phyloP scores from a whole-genome alignment of 371 early-diverging fungal genomes.

The Catenaria anguillulae region DNA sequence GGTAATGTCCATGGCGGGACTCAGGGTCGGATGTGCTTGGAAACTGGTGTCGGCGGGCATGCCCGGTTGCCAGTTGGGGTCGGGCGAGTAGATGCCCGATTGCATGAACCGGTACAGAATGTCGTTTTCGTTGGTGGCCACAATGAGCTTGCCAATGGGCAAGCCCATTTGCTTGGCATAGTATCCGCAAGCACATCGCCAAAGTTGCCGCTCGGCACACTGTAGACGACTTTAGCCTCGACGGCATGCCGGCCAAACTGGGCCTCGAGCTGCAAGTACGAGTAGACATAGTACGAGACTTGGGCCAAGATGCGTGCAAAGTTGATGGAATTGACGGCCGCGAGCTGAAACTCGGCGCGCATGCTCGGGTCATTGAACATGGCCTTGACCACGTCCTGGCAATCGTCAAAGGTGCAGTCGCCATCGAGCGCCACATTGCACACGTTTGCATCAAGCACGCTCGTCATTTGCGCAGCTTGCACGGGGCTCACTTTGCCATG shows the following conservation, averaged over 20 bases:
- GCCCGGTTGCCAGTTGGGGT: conserved; percentile 14
- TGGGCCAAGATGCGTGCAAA: conserved; percentile 95
- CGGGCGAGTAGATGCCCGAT: conserved; percentile 53
- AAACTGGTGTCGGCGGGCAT: conserved; percentile 44
- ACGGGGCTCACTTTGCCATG: conserved; percentile 76
- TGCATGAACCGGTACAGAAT: conserved; percentile 87
- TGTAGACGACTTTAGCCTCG: conserved; percentile 47
- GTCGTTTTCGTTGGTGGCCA: conserved; percentile 92
- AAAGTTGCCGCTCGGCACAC: conserved; percentile 97
- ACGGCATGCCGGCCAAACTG: conserved; percentile 13
- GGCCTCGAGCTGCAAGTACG: conserved; percentile 47
- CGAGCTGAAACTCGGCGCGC: conserved; percentile 57
- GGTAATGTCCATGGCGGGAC: conserved; percentile 96
- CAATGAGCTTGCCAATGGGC: conserved; percentile 59
- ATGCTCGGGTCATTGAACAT: conserved; percentile 69
- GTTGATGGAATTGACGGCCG: conserved; percentile 97
- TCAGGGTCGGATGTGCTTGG: conserved; percentile 59
- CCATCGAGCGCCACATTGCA: conserved; percentile 70
- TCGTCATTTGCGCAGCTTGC: conserved; percentile 96
- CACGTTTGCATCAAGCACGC: conserved; percentile 80
- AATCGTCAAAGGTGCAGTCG: conserved; percentile 95
- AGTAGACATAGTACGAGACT: conserved; percentile 85
- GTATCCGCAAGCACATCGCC: conserved; percentile 90
- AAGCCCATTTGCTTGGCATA: conserved; percentile 85
- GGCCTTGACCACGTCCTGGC: conserved; percentile 85